Conservation (phyloP, 306 rosid genomes). For the Vicia sativa region DNA sequence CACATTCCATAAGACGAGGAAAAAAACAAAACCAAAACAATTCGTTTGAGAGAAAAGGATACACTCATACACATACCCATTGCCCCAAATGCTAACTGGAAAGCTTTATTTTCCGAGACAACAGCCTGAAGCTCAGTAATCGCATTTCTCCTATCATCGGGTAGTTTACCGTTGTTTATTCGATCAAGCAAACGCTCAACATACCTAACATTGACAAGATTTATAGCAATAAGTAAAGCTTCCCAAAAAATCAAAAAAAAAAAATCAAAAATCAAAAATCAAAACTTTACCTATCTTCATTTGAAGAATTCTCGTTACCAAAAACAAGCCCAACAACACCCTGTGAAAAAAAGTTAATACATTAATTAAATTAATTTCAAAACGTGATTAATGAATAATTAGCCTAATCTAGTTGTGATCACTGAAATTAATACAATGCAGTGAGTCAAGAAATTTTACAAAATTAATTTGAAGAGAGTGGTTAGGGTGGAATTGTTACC, state of each 20-base stretch:
- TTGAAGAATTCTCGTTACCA: slow-evolving; percentile 82
- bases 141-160: slow-evolving; percentile 88
- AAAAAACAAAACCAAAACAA: background rate
- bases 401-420: slow-evolving; percentile 19
- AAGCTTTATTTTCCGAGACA: slow-evolving; percentile 71
- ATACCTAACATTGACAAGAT: slow-evolving; percentile 52
- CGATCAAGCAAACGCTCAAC: slow-evolving; percentile 91
- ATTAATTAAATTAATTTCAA: background rate
- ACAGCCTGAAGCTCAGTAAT: slow-evolving; percentile 87
- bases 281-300: slow-evolving; percentile 65
- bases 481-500: slow-evolving; percentile 43
- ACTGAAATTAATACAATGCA: slow-evolving; percentile 18
- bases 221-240: slow-evolving; percentile 21
- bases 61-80: slow-evolving; percentile 85
- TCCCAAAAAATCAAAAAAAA: background rate
- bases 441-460: background rate
- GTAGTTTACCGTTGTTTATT: slow-evolving; percentile 84
- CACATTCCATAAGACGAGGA: slow-evolving; percentile 13
- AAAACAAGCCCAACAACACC: slow-evolving; percentile 92
- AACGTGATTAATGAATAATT: background rate
- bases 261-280: background rate
- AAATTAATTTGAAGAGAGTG: slow-evolving; percentile 7
- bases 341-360: slow-evolving; percentile 39
- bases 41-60: slow-evolving; percentile 7
- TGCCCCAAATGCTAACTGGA: slow-evolving; percentile 92